A percentile compares a stretch with the other conserved stretches of the same genome.
Evolutionary conservation across 805 yeast species (phyloP).

Genomic region (Candida krabiensis): DNA sequence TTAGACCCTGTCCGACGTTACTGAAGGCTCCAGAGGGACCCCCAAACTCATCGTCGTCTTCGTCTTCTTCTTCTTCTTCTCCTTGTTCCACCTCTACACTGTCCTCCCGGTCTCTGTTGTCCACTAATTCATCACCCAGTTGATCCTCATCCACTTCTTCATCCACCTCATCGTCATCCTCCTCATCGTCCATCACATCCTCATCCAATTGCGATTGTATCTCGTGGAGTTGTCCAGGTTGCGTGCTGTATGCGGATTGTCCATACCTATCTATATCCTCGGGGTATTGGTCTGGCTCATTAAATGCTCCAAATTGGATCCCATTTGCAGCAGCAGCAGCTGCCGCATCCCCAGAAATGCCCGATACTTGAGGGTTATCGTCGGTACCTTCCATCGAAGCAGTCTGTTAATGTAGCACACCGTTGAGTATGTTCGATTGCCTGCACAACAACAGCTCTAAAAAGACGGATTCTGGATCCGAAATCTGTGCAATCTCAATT

Average conservation of each 20-base stretch:
- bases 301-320: constrained; percentile 19
- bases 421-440: too few species aligned
- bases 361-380: background rate
- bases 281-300: constrained; percentile 14
- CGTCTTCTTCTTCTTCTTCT: constrained; percentile 36
- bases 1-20: constrained; percentile 91
- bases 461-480: too few species aligned
- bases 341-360: background rate
- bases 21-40: constrained; percentile 40
- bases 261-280: constrained; percentile 15
- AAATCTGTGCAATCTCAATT: too few species aligned
- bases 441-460: too few species aligned
- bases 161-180: constrained; percentile 36
- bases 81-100: constrained; percentile 14
- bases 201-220: constrained; percentile 13
- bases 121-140: constrained; percentile 14
- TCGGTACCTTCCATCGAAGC: too few species aligned
- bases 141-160: constrained; percentile 26
- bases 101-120: constrained; percentile 11
- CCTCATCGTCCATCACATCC: constrained; percentile 22
- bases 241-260: constrained; percentile 10
- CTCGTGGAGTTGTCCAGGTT: constrained; percentile 5
- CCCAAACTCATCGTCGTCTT: constrained; percentile 39
- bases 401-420: too few species aligned
- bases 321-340: constrained; percentile 8